phyloP scores from a whole-genome alignment of 176 grass and related monocot species.

The Panicum miliaceum region DNA sequence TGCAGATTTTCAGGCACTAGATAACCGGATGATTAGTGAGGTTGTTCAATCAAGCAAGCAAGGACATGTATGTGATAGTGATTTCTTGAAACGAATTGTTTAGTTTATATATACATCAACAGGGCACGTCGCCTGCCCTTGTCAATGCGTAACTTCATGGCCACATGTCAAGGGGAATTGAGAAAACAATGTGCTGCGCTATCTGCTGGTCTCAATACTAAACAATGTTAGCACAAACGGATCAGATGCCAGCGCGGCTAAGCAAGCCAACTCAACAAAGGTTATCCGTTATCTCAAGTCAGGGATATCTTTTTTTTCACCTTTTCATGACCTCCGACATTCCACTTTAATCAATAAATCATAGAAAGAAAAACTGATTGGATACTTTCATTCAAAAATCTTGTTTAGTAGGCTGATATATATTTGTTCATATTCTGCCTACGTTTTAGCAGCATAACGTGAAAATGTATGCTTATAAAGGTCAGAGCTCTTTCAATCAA shows the following conservation, averaged over 20 bases:
- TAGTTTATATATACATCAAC: not conserved
- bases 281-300: not conserved
- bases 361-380: not conserved
- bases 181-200: not conserved
- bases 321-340: not conserved
- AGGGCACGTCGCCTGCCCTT: not conserved
- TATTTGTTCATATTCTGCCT: not conserved
- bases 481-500: not conserved
- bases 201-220: not conserved
- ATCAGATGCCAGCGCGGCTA: not conserved
- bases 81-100: not conserved
- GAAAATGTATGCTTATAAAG: not conserved
- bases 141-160: not conserved
- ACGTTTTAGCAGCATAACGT: not conserved
- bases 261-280: not conserved
- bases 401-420: not conserved
- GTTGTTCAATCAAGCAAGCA: constrained; percentile 19
- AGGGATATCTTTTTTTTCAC: not conserved
- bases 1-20: not conserved
- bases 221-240: not conserved
- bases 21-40: not conserved
- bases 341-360: not conserved
- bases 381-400: not conserved
- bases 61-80: not conserved
- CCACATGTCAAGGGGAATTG: not conserved